Evolutionary conservation across 2,329 filamentous ascomycete species (phyloP).

Genomic region (Macroventuria anomochaeta): DNA sequence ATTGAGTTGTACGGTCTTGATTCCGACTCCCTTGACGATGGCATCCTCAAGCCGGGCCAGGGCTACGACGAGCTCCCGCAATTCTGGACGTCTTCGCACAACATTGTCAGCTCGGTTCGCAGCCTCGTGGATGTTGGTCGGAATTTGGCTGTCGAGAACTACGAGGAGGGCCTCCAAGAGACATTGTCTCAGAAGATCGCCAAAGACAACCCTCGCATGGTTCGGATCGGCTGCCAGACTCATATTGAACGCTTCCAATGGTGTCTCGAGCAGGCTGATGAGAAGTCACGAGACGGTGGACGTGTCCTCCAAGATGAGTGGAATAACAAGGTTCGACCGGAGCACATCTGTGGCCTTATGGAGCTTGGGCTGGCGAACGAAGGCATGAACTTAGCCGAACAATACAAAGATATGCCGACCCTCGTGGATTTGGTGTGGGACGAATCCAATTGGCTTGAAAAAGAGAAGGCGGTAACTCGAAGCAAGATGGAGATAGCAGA

Average conservation of each 20-base stretch:
- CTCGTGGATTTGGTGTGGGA: conserved; percentile 61
- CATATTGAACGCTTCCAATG: conserved; percentile 67
- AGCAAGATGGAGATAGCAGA: conserved; percentile 47
- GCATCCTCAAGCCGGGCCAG: conserved; percentile 51
- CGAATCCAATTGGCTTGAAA: conserved; percentile 52
- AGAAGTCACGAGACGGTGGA: conserved; percentile 57
- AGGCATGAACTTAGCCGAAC: conserved; percentile 67
- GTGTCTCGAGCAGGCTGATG: conserved; percentile 60
- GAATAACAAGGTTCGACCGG: conserved; percentile 48
- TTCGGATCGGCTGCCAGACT: conserved; percentile 64
- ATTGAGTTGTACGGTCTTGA: conserved; percentile 75
- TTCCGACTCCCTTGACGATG: conserved; percentile 64
- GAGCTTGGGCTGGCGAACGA: conserved; percentile 62
- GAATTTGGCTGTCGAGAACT: conserved; percentile 49
- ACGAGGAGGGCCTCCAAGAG: conserved; percentile 45
- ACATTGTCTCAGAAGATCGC: conserved; percentile 55
- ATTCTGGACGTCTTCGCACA: conserved; percentile 80
- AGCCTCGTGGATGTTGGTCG: conserved; percentile 52
- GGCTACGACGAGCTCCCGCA: conserved; percentile 74
- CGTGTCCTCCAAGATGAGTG: conserved; percentile 54
- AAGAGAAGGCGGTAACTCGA: conserved; percentile 34
- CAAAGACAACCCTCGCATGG: conserved; percentile 55
- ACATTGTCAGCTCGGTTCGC: conserved; percentile 50
- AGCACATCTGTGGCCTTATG: conserved; percentile 52
- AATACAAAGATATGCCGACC: conserved; percentile 67